Base-by-base conservation (phyloP, 176 grass and related monocot species). In the Aegilops longissima region DNA sequence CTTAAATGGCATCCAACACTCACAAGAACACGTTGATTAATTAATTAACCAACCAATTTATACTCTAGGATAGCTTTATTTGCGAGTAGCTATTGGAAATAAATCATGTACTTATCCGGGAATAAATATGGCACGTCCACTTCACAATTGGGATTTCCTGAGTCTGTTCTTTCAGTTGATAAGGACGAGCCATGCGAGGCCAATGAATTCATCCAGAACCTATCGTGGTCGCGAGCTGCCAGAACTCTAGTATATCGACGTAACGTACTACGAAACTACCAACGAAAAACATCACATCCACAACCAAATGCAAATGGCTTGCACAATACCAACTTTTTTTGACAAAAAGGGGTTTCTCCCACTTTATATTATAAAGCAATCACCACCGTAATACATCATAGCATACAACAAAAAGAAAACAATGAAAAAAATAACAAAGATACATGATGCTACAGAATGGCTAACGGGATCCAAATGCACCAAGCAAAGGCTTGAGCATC, bases 141-240 rank as follows among this genome's bases (percentile, higher is more conserved):
- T 33, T 81, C 18, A 9, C 1, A 79, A 71, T 23, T 16, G 13
- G n/a, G 31, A 82, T 66, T 72, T 71, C 2, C 49, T 52, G 49
- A 71, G 52, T 24, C 1, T 27, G 59, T 45, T 34, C 82, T 85
- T 81, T 81, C 13, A 9, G 34, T 6, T 13, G 82, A 81, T 23
- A 89, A 81, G 69, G 88, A 85, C 61, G 13, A 75, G 24, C 23
- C 58, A 80, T 82, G 75, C 52, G 82, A 80, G 66, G 20, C 20
- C 13, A 51, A 68, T 81, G 69, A 83, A 83, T 83, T 77, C 24
- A 61, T 64, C 45, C 0, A 66, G 34, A 39, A 71, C 9, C 76
- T n/a, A 79, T 7, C 24, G 20, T 18, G 20, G 36, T 20, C 11
- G n/a, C 20, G 29, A 47, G 52, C 63, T 16, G 49, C 49, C 27